A percentile compares a stretch with the other conserved stretches of the same genome.
Evolutionary conservation across 176 grass and related monocot species (phyloP).

Genomic region (Oryza punctata): DNA sequence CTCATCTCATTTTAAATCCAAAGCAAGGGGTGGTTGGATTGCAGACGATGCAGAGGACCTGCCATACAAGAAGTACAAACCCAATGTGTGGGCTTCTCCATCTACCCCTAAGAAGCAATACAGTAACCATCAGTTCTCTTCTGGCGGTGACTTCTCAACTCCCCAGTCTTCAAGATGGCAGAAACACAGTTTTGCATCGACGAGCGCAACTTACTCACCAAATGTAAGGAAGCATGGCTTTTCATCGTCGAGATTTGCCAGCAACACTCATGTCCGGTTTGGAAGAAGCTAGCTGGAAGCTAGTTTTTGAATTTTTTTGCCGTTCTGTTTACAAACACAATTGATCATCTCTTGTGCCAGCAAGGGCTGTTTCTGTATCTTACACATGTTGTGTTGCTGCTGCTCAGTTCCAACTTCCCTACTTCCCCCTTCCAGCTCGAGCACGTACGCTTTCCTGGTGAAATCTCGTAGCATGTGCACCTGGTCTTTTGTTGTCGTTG

Average conservation of each 20-base stretch:
- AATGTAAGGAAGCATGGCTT: slow-evolving; percentile 34
- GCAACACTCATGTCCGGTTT: slow-evolving; percentile 47
- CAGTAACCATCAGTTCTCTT: slow-evolving; percentile 15
- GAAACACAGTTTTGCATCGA: slow-evolving; percentile 18
- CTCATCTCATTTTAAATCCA: slow-evolving; percentile 50
- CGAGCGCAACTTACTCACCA: slow-evolving; percentile 34
- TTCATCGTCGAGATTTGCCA: slow-evolving; percentile 42
- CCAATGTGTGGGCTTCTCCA: slow-evolving; percentile 50
- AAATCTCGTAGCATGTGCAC: too few relatives aligned
- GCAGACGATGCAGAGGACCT: slow-evolving; percentile 55
- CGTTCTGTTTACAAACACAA: slow-evolving; percentile 7
- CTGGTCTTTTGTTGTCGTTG: neutral
- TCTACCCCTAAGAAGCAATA: slow-evolving; percentile 49
- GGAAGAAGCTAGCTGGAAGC: slow-evolving; percentile 36
- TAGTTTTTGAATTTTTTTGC: slow-evolving; percentile 14
- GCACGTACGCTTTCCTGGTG: too few relatives aligned
- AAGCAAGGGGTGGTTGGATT: slow-evolving; percentile 64
- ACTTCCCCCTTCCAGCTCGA: neutral
- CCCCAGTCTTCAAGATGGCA: slow-evolving; percentile 42
- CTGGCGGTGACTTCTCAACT: slow-evolving; percentile 52
- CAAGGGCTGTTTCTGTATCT: slow-evolving; percentile 26
- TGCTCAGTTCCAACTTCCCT: too few relatives aligned
- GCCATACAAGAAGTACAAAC: slow-evolving; percentile 59
- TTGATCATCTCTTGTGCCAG: neutral
- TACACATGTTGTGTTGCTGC: neutral